phyloP scores from a whole-genome alignment of 192 early-diverging fungal species.

The Phlyctochytrium planicorne region DNA sequence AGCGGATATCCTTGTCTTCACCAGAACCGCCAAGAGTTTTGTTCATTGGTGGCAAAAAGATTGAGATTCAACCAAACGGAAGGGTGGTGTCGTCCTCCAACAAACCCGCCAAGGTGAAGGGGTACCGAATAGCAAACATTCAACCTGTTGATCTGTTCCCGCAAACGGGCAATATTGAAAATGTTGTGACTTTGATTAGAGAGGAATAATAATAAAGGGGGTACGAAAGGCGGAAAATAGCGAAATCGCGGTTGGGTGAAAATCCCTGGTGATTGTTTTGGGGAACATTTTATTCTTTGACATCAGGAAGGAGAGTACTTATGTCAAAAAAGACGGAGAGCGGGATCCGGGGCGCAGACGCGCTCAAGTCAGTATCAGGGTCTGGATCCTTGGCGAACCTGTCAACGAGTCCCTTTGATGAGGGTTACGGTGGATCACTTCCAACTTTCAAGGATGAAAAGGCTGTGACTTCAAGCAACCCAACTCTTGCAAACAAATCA shows the following conservation, averaged over 20 bases:
- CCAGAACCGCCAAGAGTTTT: background rate
- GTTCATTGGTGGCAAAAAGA: constrained; percentile 26
- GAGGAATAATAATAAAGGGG: constrained; percentile 15
- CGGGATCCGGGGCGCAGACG: no score
- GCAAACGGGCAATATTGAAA: constrained; percentile 69
- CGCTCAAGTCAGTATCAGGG: no score
- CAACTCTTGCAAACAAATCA: background rate
- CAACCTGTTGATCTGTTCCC: constrained; percentile 76
- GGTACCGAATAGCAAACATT: constrained; percentile 57
- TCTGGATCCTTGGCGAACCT: no score
- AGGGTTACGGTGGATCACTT: constrained; percentile 5
- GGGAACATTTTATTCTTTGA: background rate
- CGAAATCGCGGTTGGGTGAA: background rate
- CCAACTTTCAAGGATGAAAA: background rate
- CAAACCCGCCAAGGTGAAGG: constrained; percentile 23
- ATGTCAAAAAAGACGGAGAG: background rate
- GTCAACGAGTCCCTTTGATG: background rate
- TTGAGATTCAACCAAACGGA: constrained; percentile 5
- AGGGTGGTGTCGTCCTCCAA: background rate
- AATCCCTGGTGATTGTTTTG: background rate
- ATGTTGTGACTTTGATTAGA: constrained; percentile 63
- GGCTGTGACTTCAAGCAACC: background rate
- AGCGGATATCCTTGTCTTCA: background rate
- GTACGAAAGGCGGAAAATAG: background rate
- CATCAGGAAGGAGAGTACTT: background rate